Conservation (phyloP, 768 basidiomycete species). For the Pleurotus tuoliensis region DNA sequence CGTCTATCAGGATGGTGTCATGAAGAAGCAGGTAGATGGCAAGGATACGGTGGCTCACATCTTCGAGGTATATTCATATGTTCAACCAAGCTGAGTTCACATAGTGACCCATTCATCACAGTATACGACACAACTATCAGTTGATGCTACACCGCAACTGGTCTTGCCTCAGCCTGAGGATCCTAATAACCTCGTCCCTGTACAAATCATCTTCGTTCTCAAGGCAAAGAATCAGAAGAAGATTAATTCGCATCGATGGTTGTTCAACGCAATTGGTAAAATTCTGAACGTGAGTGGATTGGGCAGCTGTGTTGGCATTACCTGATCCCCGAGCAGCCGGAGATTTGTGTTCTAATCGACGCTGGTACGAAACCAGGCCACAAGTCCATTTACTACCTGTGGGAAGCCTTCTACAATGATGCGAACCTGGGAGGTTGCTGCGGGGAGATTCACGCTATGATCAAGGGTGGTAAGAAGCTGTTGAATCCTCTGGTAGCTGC, state of each 20-base stretch:
- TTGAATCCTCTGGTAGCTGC: slow-evolving; percentile 91
- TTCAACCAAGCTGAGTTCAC: slow-evolving; percentile 7
- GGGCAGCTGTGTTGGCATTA: not conserved
- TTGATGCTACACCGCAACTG: slow-evolving; percentile 86
- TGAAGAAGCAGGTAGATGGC: slow-evolving; percentile 89
- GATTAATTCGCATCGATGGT: slow-evolving; percentile 93
- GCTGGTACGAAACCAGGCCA: slow-evolving; percentile 97
- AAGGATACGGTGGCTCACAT: slow-evolving; percentile 92
- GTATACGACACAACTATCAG: slow-evolving; percentile 96
- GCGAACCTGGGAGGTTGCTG: slow-evolving; percentile 80
- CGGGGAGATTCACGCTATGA: slow-evolving; percentile 97
- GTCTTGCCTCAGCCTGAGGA: slow-evolving; percentile 89
- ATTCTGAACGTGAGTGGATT: slow-evolving; percentile 58
- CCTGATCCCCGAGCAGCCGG: slow-evolving; percentile 50
- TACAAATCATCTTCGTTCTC: slow-evolving; percentile 86
- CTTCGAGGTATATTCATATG: slow-evolving; percentile 63
- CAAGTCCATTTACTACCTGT: slow-evolving; percentile 93
- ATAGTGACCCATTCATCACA: slow-evolving; percentile 23
- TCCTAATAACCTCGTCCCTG: slow-evolving; percentile 88
- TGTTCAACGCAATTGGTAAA: slow-evolving; percentile 90
- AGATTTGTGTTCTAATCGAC: slow-evolving; percentile 89
- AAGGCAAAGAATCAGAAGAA: slow-evolving; percentile 97
- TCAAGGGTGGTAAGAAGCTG: slow-evolving; percentile 87
- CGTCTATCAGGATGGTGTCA: slow-evolving; percentile 91
- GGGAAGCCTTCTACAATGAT: slow-evolving; percentile 89